phyloP scores from a whole-genome alignment of 2,329 filamentous ascomycete species.

The Colletotrichum tamarilloi region DNA sequence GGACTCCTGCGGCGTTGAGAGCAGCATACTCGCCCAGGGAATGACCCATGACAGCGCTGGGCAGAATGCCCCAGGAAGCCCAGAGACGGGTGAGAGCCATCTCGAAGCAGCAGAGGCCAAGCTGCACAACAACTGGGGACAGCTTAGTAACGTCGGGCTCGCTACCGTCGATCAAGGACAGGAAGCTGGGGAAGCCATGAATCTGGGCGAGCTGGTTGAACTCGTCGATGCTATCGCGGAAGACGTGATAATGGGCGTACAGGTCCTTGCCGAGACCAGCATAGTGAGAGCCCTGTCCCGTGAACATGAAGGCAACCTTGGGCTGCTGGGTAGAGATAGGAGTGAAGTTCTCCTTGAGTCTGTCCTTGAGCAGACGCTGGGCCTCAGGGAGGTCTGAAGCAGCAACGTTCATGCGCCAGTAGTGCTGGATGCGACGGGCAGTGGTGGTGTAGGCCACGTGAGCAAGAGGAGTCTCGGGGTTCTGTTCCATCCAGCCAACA shows the following conservation, averaged over 20 bases:
- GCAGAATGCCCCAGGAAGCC: conserved; percentile 66
- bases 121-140: conserved; percentile 63
- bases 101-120: conserved; percentile 65
- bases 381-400: conserved; percentile 56
- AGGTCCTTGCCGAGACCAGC: conserved; percentile 63
- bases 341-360: conserved; percentile 53
- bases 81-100: conserved; percentile 68
- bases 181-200: conserved; percentile 67
- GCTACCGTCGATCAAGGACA: conserved; percentile 58
- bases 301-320: conserved; percentile 65
- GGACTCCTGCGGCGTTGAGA: conserved; percentile 75
- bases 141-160: conserved; percentile 54
- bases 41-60: conserved; percentile 67
- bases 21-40: conserved; percentile 81
- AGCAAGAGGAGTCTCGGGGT: conserved; percentile 63
- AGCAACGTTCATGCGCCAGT: conserved; percentile 54
- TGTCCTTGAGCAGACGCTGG: conserved; percentile 52
- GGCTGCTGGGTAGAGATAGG: conserved; percentile 56
- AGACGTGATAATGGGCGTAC: conserved; percentile 57
- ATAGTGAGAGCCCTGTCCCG: conserved; percentile 67
- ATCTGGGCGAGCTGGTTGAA: conserved; percentile 63
- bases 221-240: conserved; percentile 65
- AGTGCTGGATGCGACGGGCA: conserved; percentile 68
- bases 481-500: conserved; percentile 62
- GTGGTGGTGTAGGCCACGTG: conserved; percentile 76